These are phyloP conservation scores for Nicotiana benthamiana DNA, from an alignment of 257 asterid genomes.

Conservation along the genomic window DNA sequence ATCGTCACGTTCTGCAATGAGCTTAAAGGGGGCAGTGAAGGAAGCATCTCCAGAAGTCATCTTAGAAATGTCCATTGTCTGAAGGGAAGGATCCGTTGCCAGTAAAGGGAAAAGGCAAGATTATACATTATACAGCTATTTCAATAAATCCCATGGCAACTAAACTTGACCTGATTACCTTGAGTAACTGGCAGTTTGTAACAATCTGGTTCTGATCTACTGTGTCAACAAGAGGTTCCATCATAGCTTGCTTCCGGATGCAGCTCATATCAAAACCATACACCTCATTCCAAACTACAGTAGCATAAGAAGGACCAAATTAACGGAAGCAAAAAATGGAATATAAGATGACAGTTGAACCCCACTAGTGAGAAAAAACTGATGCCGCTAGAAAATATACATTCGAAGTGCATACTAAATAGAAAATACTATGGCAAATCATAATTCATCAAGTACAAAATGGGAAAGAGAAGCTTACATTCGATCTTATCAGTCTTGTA, in stretches of 20 bases:
- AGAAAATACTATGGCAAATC: slow-evolving; percentile 3
- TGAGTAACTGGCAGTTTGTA: slow-evolving; percentile 73
- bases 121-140: not conserved
- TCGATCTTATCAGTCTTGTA: slow-evolving; percentile 96
- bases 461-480: slow-evolving; percentile 42
- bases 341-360: not conserved
- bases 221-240: slow-evolving; percentile 92
- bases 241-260: slow-evolving; percentile 79
- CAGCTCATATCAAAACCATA: slow-evolving; percentile 98
- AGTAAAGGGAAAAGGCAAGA: not conserved
- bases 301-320: slow-evolving; percentile 5
- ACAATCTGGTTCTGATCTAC: slow-evolving; percentile 93
- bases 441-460: slow-evolving; percentile 8
- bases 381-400: not conserved
- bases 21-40: slow-evolving; percentile 93
- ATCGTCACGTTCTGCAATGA: slow-evolving; percentile 86
- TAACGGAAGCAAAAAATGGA: not conserved
- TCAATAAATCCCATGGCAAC: not conserved
- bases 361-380: not conserved
- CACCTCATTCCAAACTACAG: slow-evolving; percentile 78
- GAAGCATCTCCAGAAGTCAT: slow-evolving; percentile 83
- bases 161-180: slow-evolving; percentile 40
- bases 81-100: slow-evolving; percentile 5
- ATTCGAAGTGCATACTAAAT: not conserved
- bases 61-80: slow-evolving; percentile 98